Percentiles rank a stretch among this genome's conserved stretches.
phyloP scores from a whole-genome alignment of 208 protist species.

The Naegleria lovaniensis region DNA sequence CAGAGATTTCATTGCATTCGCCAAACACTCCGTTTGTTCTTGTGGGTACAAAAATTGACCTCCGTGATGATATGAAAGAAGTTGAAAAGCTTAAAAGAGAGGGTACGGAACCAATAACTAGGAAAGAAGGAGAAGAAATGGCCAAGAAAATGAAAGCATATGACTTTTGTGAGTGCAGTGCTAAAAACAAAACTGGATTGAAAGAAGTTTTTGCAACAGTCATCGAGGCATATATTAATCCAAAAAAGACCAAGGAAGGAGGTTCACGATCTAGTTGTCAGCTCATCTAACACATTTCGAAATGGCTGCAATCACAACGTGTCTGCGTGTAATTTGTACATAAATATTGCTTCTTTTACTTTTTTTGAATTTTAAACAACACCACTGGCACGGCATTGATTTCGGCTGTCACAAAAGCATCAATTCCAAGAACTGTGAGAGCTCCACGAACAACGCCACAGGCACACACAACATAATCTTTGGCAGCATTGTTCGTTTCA shows the following conservation, averaged over 20 bases:
- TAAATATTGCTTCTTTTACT: neutral
- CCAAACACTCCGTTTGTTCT: constrained; percentile 44
- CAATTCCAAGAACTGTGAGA: neutral
- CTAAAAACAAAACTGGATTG: neutral
- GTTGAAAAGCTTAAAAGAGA: constrained; percentile 25
- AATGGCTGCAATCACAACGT: no score
- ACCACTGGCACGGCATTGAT: neutral
- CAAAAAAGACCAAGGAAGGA: neutral
- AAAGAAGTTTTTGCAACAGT: constrained; percentile 1
- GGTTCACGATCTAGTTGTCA: neutral
- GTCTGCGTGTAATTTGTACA: no score
- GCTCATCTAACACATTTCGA: no score
- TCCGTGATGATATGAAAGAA: constrained; percentile 44
- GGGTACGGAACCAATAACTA: constrained; percentile 40
- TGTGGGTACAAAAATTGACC: constrained; percentile 52
- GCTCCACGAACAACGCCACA: neutral
- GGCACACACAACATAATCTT: neutral
- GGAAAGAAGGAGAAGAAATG: constrained; percentile 53
- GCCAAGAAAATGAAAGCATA: constrained; percentile 62
- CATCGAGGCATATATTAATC: neutral
- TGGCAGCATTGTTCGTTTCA: neutral
- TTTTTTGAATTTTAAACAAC: neutral
- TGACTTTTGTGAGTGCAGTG: constrained; percentile 74
- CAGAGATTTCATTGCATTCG: constrained; percentile 39
- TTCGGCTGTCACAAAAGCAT: constrained; percentile 13